Base-by-base conservation (phyloP, 2,329 filamentous ascomycete genomes). In the Colletotrichum cordylinicola region DNA sequence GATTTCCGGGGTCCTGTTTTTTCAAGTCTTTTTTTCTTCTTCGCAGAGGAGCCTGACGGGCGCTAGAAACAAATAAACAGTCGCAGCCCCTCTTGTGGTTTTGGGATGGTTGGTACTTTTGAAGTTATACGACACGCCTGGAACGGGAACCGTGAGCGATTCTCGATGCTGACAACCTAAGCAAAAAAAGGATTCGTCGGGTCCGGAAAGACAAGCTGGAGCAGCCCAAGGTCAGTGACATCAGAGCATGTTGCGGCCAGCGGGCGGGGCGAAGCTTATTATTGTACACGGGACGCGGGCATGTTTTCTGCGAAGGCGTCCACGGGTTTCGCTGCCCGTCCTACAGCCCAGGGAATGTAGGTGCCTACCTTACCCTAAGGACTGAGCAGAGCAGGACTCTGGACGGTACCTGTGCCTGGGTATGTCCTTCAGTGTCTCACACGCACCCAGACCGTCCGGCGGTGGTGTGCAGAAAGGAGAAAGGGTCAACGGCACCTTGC, bases 191-290 rank as follows among this genome's bases (percentile, higher is more conserved):
- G 27, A 35, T 15, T 58, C 33, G 43, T 31, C 37, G 43, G 39
- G 33, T 37, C 15, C 52, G 71, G 64, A 55, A 52, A 65, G 64
- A 64, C 64, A 52, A 56, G 67, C 55, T 52, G 68, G 58, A 64
- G 58, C 39, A 13, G 2, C n/a, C n/a, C n/a, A 43, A 56, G 74
- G 70, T 65, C 58, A 76, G 74, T 74, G 74, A 74, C 70, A 76
- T 76, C 58, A 76, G 74, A 74, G 58, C 56, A 60, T 73, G 65
- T 64, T 69, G 64, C 43, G 65, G 65, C 43, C 70, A 70, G 68
- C 58, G 70, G 65, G 70, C 74, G 70, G 74, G 70, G 74, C 70
- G 70, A 76, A 76, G 48, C 70, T 76, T 74, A 76, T 65, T 66
- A 74, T 52, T 52, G 43, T 74, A 76, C 64, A 68, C 65, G 43